Conservation (phyloP, 805 yeast genomes). For the Clavispora phyllophila region DNA sequence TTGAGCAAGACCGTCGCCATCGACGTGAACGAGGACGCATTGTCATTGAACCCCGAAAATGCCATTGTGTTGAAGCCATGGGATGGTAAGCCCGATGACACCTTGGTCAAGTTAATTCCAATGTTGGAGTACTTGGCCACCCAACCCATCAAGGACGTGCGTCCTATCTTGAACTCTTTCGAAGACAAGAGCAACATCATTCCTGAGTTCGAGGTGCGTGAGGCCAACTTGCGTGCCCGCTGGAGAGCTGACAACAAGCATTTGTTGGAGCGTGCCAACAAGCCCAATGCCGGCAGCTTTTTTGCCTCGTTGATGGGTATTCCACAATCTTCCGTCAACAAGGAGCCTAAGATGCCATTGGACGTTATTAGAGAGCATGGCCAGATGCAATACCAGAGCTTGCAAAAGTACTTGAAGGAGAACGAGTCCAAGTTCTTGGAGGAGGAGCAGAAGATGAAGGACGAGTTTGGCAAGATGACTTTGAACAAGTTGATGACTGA, state of each 20-base stretch:
- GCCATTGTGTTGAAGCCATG: conserved; percentile 82
- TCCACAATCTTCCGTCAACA: conserved; percentile 40
- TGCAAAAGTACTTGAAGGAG: conserved; percentile 58
- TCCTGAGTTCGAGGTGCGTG: conserved; percentile 78
- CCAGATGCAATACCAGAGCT: conserved; percentile 78
- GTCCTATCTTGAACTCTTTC: conserved; percentile 78
- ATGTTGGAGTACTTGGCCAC: conserved; percentile 92
- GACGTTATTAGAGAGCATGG: conserved; percentile 90
- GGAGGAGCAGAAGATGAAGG: conserved; percentile 83
- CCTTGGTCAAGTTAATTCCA: conserved; percentile 76
- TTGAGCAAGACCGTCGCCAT: conserved; percentile 71
- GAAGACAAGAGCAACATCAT: conserved; percentile 62
- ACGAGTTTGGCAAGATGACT: conserved; percentile 75
- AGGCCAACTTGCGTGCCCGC: conserved; percentile 63
- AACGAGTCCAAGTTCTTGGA: conserved; percentile 65
- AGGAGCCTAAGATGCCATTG: conserved; percentile 70
- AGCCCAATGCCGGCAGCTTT: conserved; percentile 45
- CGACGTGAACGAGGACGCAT: conserved; percentile 71
- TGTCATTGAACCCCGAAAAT: conserved; percentile 85
- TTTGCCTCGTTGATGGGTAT: conserved; percentile 63
- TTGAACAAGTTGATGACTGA: conserved; percentile 81
- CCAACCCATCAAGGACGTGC: conserved; percentile 78
- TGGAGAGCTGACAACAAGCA: conserved; percentile 53
- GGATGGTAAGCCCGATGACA: conserved; percentile 83
- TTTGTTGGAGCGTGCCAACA: conserved; percentile 24